These are phyloP conservation scores for Galerina sulciceps DNA, from an alignment of 768 basidiomycete genomes.

Conservation along the genomic window DNA sequence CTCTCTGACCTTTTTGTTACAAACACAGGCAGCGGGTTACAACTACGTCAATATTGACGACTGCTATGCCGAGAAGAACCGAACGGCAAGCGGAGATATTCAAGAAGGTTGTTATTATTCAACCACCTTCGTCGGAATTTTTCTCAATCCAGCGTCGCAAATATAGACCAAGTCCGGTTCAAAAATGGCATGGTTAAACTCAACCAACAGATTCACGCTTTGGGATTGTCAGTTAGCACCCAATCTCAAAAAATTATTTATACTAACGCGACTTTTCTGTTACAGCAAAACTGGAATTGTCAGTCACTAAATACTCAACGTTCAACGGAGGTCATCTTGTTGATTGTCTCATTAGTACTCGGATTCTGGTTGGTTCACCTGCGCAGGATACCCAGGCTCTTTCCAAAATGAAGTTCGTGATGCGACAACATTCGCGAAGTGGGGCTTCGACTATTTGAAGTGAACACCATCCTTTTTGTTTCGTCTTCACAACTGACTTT, in stretches of 20 bases:
- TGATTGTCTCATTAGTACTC: conserved; percentile 43
- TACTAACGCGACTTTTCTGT: background rate
- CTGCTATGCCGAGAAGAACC: conserved; percentile 63
- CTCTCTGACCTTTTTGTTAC: background rate
- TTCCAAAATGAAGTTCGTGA: conserved; percentile 64
- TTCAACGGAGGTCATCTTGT: background rate
- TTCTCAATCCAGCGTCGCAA: background rate
- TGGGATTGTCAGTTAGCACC: conserved; percentile 55
- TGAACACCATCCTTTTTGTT: conserved; percentile 25
- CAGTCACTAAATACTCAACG: conserved; percentile 13
- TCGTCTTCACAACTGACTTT: background rate
- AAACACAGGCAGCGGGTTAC: conserved; percentile 57
- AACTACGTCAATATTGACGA: conserved; percentile 67
- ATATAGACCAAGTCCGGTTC: conserved; percentile 54
- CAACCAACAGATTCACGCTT: conserved; percentile 56
- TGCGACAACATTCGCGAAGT: conserved; percentile 57
- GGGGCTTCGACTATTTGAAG: conserved; percentile 76
- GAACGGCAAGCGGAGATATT: conserved; percentile 54
- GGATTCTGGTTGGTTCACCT: conserved; percentile 73
- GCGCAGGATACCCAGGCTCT: conserved; percentile 67
- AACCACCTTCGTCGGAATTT: background rate
- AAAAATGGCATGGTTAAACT: conserved; percentile 59
- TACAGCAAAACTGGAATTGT: conserved; percentile 47
- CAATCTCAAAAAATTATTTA: background rate
- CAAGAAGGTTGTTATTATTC: conserved; percentile 52